Percentiles rank a stretch among this genome's conserved stretches.
These are phyloP conservation scores for Ophiostoma sp. DNA, from an alignment of 2,329 filamentous ascomycete genomes.

Conservation along the genomic window DNA sequence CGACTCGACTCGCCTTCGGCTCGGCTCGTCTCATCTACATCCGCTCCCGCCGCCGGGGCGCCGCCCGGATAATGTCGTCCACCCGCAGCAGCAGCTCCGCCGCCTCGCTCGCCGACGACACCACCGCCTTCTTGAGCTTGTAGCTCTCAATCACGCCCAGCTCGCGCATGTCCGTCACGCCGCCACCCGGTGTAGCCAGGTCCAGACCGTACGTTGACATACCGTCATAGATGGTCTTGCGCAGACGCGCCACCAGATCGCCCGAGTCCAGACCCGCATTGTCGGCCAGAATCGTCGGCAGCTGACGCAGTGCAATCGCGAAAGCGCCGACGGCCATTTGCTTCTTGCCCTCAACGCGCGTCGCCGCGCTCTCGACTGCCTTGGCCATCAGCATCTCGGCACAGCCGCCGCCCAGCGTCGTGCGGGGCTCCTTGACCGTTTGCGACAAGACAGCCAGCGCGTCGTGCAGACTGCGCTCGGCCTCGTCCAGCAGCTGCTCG, in stretches of 20 bases:
- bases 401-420: conserved; percentile 91
- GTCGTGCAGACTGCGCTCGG: conserved; percentile 93
- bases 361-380: conserved; percentile 89
- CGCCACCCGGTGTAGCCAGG: conserved; percentile 82
- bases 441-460: conserved; percentile 94
- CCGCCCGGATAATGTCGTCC: conserved; percentile 95
- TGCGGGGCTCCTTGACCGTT: conserved; percentile 90
- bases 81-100: conserved; percentile 92
- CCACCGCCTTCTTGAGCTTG: conserved; percentile 97
- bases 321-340: conserved; percentile 91
- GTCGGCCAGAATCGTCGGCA: conserved; percentile 95
- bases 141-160: conserved; percentile 95
- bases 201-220: conserved; percentile 91
- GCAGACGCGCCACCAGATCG: conserved; percentile 85
- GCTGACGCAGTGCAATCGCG: conserved; percentile 81
- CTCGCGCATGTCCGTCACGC: conserved; percentile 93
- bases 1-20: too few species aligned
- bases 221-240: conserved; percentile 93
- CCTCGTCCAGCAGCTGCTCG: conserved; percentile 94
- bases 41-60: conserved; percentile 78
- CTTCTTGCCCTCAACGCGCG: conserved; percentile 95
- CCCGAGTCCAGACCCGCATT: conserved; percentile 96
- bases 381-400: conserved; percentile 99
- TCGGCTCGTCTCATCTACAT: conserved; percentile 27
- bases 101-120: conserved; percentile 92